Conservation (phyloP, 2,329 filamentous ascomycete species). For the Botrytis fabae region DNA sequence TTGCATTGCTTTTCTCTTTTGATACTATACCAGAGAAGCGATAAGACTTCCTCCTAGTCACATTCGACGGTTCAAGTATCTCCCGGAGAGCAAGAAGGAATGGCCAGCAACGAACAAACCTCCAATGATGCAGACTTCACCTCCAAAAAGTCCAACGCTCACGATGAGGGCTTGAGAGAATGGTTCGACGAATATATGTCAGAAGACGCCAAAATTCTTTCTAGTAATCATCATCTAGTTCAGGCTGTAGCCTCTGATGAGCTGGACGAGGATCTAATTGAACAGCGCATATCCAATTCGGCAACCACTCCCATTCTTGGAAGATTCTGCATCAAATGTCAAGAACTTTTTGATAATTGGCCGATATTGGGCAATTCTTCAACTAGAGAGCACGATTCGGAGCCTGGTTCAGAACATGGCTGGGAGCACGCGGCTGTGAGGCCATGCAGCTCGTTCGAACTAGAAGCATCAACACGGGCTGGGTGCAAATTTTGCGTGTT, state of each 20-base stretch:
- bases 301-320: not conserved
- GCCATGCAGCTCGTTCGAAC: not conserved
- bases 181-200: not conserved
- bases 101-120: not conserved
- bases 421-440: not conserved
- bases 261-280: not conserved
- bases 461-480: not conserved
- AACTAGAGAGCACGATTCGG: not conserved
- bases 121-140: accelerated
- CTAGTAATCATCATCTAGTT: not conserved
- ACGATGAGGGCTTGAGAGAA: not conserved
- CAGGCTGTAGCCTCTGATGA: not conserved
- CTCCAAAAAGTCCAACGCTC: not conserved
- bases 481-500: not conserved
- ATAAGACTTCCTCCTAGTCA: too few relatives aligned
- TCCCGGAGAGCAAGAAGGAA: too few relatives aligned
- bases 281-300: not conserved
- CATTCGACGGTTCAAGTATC: too few relatives aligned
- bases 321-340: not conserved
- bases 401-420: not conserved
- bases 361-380: not conserved
- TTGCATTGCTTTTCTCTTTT: too few relatives aligned
- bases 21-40: too few relatives aligned
- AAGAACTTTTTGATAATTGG: not conserved
- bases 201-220: not conserved